A percentile compares a stretch with the other conserved stretches of the same genome.
These are phyloP conservation scores for Castanea sativa DNA, from an alignment of 306 rosid genomes.

Conservation along the genomic window DNA sequence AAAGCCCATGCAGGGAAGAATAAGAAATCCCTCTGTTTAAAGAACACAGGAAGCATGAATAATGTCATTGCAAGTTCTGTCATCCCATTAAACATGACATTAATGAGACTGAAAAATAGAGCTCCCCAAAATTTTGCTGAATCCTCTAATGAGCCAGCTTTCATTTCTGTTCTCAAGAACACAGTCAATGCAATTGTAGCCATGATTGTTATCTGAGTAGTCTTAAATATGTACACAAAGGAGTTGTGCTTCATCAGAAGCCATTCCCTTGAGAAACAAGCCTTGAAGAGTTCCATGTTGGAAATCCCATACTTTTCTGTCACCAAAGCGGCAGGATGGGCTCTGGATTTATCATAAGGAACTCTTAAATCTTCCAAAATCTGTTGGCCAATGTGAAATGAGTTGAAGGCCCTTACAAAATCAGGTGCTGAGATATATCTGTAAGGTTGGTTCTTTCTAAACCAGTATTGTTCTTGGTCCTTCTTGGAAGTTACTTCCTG, in stretches of 20 bases:
- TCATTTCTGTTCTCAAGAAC: constrained; percentile 68
- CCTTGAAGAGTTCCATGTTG: constrained; percentile 63
- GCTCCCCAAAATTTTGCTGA: constrained; percentile 68
- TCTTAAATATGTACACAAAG: constrained; percentile 60
- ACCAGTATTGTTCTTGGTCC: constrained; percentile 91
- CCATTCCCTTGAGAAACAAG: constrained; percentile 77
- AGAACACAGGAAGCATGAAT: constrained; percentile 64
- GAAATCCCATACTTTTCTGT: constrained; percentile 65
- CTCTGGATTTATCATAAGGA: constrained; percentile 51
- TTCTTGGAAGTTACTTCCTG: constrained; percentile 85
- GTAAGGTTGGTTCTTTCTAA: constrained; percentile 40
- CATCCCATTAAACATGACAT: constrained; percentile 80
- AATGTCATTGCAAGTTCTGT: constrained; percentile 63
- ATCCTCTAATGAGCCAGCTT: constrained; percentile 36
- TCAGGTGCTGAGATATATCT: constrained; percentile 56
- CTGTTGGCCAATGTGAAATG: constrained; percentile 52
- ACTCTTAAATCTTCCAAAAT: constrained; percentile 37
- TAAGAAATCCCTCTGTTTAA: constrained; percentile 68
- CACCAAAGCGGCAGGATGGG: constrained; percentile 75
- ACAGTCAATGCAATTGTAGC: constrained; percentile 50
- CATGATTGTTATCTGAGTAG: constrained; percentile 52
- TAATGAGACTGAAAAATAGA: constrained; percentile 55
- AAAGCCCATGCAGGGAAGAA: constrained; percentile 89
- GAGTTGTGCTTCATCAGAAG: constrained; percentile 59
- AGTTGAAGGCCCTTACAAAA: constrained; percentile 38